phyloP scores from a whole-genome alignment of 2,329 filamentous ascomycete genomes.

The Aspergillus ustus region DNA sequence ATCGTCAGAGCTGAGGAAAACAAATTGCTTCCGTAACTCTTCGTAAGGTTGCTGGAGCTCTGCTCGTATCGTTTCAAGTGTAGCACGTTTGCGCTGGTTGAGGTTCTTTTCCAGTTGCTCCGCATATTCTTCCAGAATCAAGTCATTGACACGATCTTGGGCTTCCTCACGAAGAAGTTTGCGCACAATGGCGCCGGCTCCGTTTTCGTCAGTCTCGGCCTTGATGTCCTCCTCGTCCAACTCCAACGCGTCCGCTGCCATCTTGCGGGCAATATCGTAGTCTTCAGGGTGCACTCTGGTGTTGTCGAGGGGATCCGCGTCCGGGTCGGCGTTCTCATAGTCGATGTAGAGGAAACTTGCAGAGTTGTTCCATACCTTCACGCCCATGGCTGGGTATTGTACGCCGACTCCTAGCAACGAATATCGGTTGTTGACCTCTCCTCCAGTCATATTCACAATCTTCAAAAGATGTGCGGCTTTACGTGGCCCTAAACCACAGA shows the following conservation, averaged over 20 bases:
- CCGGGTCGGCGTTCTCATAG: constrained; percentile 79
- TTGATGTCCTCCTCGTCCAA: constrained; percentile 98
- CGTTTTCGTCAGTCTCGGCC: constrained; percentile 88
- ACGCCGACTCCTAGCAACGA: constrained; percentile 90
- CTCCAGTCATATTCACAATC: constrained; percentile 89
- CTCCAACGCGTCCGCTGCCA: constrained; percentile 95
- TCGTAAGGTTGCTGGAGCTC: constrained; percentile 93
- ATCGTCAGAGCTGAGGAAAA: constrained; percentile 71
- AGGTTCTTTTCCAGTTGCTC: constrained; percentile 93
- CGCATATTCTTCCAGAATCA: constrained; percentile 95
- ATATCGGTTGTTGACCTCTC: constrained; percentile 78
- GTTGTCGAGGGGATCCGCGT: constrained; percentile 91
- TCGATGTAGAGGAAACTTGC: constrained; percentile 92
- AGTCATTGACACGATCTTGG: constrained; percentile 92
- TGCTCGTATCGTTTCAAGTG: constrained; percentile 91
- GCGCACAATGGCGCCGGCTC: constrained; percentile 85
- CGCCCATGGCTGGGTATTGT: constrained; percentile 79
- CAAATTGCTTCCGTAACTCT: constrained; percentile 83
- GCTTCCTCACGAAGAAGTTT: constrained; percentile 94
- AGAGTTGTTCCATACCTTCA: constrained; percentile 94
- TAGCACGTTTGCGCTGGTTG: constrained; percentile 92
- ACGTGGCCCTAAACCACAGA: constrained; percentile 87
- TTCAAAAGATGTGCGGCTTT: constrained; percentile 87
- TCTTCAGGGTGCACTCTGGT: constrained; percentile 98
- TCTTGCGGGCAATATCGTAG: constrained; percentile 96